phyloP scores from a whole-genome alignment of 1,284 basidiomycete species.

The Xerocomus nothofagi region DNA sequence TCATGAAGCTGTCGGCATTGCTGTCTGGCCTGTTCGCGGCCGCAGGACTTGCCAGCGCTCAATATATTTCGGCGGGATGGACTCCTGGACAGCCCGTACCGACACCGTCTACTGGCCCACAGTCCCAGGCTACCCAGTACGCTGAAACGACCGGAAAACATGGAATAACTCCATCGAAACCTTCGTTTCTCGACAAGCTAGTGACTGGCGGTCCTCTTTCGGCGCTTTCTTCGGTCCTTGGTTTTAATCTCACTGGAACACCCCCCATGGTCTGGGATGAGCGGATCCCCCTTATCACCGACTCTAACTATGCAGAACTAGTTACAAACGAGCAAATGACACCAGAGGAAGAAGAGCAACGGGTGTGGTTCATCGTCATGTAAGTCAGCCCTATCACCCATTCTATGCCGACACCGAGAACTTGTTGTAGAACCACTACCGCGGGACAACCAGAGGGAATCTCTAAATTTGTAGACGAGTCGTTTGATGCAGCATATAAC shows the following conservation, averaged over 20 bases:
- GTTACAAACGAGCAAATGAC: constrained; percentile 66
- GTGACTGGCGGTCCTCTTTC: constrained; percentile 44
- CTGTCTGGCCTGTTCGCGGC: constrained; percentile 38
- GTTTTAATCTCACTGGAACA: constrained; percentile 68
- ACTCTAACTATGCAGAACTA: constrained; percentile 68
- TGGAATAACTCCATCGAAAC: constrained; percentile 10
- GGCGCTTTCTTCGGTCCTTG: constrained; percentile 52
- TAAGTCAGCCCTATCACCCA: constrained; percentile 38
- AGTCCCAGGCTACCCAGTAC: constrained; percentile 19
- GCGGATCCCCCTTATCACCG: constrained; percentile 71
- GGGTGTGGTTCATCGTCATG: constrained; percentile 75
- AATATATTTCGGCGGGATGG: constrained; percentile 81
- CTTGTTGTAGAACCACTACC: constrained; percentile 54
- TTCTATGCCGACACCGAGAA: constrained; percentile 1
- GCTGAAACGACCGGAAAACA: constrained; percentile 19
- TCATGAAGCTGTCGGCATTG: constrained; percentile 50
- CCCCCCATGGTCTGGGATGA: constrained; percentile 61
- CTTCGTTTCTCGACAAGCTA: constrained; percentile 30
- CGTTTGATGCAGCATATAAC: constrained; percentile 72
- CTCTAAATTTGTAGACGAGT: constrained; percentile 64
- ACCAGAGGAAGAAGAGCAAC: constrained; percentile 59
- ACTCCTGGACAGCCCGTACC: constrained; percentile 60
- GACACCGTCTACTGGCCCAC: constrained; percentile 22
- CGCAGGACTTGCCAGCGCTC: constrained; percentile 47
- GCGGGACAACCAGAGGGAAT: constrained; percentile 57